phyloP scores from a whole-genome alignment of 2,329 filamentous ascomycete species.

The Fusarium sp. region DNA sequence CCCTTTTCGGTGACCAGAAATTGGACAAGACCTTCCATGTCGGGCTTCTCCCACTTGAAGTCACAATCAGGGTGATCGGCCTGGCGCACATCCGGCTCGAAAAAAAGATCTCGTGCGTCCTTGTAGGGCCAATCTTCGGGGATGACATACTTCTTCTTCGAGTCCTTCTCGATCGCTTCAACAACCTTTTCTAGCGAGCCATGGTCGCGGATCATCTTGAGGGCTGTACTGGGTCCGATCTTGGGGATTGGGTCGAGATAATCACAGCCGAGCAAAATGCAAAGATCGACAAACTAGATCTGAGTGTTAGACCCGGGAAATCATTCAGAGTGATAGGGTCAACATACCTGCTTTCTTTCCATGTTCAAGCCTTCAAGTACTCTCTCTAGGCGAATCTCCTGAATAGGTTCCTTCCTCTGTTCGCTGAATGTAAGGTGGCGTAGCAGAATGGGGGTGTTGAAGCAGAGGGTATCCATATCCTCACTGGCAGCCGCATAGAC shows the following conservation, averaged over 20 bases:
- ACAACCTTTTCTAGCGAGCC: constrained; percentile 88
- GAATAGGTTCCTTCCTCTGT: constrained; percentile 96
- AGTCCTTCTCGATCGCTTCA: constrained; percentile 79
- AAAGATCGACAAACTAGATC: constrained; percentile 90
- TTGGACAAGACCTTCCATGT: constrained; percentile 87
- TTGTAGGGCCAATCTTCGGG: constrained; percentile 98
- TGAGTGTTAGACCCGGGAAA: constrained; percentile 14
- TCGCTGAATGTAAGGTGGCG: constrained; percentile 97
- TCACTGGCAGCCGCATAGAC: constrained; percentile 97
- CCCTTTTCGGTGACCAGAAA: constrained; percentile 95
- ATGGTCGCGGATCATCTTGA: constrained; percentile 94
- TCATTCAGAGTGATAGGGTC: background rate
- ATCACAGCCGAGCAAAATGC: constrained; percentile 96
- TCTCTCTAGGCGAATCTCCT: constrained; percentile 90
- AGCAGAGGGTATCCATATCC: constrained; percentile 99
- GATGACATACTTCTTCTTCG: constrained; percentile 82
- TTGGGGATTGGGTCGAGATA: constrained; percentile 98
- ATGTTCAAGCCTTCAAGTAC: constrained; percentile 88
- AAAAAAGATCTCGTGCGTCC: constrained; percentile 91
- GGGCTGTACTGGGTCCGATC: constrained; percentile 88
- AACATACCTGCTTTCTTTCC: constrained; percentile 81
- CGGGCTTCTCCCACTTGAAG: constrained; percentile 97
- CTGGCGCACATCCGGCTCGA: constrained; percentile 85
- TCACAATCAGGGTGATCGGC: constrained; percentile 90
- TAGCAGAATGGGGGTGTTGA: constrained; percentile 89